Percentiles rank a stretch among this genome's conserved stretches.
Evolutionary conservation across 1,284 basidiomycete genomes (phyloP).

Genomic region (Hemileia vastatrix): DNA sequence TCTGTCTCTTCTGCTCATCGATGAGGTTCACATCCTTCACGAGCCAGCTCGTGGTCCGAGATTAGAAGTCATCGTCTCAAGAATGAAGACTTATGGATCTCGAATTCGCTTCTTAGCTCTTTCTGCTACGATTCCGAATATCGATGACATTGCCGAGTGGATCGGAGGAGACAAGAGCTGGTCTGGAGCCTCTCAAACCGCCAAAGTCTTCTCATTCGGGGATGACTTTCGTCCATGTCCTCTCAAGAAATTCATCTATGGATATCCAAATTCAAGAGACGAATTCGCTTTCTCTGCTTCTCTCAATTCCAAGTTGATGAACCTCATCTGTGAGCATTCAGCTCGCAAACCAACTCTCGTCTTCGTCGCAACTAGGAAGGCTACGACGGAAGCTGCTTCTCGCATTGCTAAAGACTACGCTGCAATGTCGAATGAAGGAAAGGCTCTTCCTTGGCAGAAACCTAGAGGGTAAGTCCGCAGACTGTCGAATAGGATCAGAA

Average conservation of each 20-base stretch:
- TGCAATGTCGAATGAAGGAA: slow-evolving; percentile 51
- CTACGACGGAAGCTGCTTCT: slow-evolving; percentile 58
- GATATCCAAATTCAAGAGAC: slow-evolving; percentile 52
- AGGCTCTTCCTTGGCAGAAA: slow-evolving; percentile 30
- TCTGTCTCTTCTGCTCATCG: slow-evolving; percentile 54
- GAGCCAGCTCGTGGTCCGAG: slow-evolving; percentile 75
- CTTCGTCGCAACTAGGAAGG: slow-evolving; percentile 44
- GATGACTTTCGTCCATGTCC: slow-evolving; percentile 80
- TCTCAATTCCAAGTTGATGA: slow-evolving; percentile 65
- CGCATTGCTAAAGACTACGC: slow-evolving; percentile 62
- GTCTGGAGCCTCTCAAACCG: slow-evolving; percentile 48
- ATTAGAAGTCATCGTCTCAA: slow-evolving; percentile 79
- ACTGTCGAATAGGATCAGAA: background rate
- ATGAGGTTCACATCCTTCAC: slow-evolving; percentile 88
- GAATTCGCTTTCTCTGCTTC: slow-evolving; percentile 65
- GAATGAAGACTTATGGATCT: slow-evolving; percentile 62
- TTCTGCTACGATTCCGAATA: slow-evolving; percentile 89
- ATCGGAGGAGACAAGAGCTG: slow-evolving; percentile 51
- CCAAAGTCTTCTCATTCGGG: slow-evolving; percentile 71
- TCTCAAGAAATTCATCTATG: slow-evolving; percentile 47
- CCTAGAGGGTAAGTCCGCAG: background rate
- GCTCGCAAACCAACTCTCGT: slow-evolving; percentile 30
- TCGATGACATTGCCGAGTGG: slow-evolving; percentile 79
- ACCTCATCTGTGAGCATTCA: slow-evolving; percentile 29
- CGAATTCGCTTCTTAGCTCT: slow-evolving; percentile 71